Percentiles rank a stretch among this genome's conserved stretches.
These are phyloP conservation scores for Epichloe amarillans DNA, from an alignment of 2,329 filamentous ascomycete species.

Conservation along the genomic window DNA sequence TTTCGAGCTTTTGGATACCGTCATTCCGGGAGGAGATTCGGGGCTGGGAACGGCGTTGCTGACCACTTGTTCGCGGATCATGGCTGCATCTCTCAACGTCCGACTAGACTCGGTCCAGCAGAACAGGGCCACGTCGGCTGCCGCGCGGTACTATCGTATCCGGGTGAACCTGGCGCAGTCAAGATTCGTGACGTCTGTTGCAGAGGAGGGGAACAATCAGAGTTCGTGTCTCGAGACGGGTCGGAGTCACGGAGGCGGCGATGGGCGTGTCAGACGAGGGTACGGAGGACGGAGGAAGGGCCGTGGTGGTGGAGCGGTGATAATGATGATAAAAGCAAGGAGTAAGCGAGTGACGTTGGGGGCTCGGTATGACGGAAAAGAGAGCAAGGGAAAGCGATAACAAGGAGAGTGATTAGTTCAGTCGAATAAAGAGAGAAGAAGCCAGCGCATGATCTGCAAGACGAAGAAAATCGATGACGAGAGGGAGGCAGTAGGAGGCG, in stretches of 20 bases:
- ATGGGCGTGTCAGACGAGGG: not conserved
- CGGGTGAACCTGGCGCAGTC: not conserved
- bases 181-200: not conserved
- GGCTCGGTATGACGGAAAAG: not conserved
- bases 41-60: constrained; percentile 17
- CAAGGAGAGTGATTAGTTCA: not conserved
- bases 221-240: not conserved
- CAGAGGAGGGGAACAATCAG: not conserved
- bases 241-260: not conserved
- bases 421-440: constrained; percentile 2
- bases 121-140: too few species aligned
- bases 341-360: constrained; percentile 2
- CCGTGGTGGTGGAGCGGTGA: not conserved
- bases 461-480: constrained; percentile 2
- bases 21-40: constrained; percentile 46
- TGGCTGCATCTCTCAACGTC: constrained; percentile 18
- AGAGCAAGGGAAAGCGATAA: not conserved
- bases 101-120: too few species aligned
- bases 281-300: not conserved
- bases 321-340: not conserved
- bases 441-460: constrained; percentile 2
- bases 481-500: constrained; percentile 1
- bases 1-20: constrained; percentile 75
- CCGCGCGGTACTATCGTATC: not conserved
- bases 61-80: constrained; percentile 22